Conservation (phyloP, 106 monocot genomes). For the Dioscorea dumetorum region DNA sequence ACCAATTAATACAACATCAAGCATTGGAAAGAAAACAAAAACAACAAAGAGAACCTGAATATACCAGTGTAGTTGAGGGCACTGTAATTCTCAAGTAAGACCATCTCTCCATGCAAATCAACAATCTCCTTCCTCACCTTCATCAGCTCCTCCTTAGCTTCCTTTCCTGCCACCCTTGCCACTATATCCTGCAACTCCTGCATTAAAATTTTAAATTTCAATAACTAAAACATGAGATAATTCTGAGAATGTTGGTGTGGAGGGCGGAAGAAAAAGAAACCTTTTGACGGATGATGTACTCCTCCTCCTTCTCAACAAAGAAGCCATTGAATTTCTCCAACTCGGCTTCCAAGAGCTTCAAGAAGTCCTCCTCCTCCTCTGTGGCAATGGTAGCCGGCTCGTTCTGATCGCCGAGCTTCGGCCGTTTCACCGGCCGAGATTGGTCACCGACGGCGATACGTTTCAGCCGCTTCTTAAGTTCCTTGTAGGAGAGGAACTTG, state of each 20-base stretch:
- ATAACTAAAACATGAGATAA: not conserved
- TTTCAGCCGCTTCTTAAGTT: slow-evolving; percentile 76
- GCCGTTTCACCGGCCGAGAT: slow-evolving; percentile 17
- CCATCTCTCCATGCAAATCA: slow-evolving; percentile 94
- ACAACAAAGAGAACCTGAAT: too few species aligned
- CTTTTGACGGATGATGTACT: slow-evolving; percentile 90
- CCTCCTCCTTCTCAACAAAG: slow-evolving; percentile 91
- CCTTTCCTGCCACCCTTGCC: slow-evolving; percentile 4
- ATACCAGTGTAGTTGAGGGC: slow-evolving; percentile 87
- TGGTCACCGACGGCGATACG: slow-evolving; percentile 4
- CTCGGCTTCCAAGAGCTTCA: slow-evolving; percentile 66
- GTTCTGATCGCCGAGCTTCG: slow-evolving; percentile 7
- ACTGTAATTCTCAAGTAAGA: slow-evolving; percentile 91
- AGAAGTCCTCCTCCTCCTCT: slow-evolving; percentile 63
- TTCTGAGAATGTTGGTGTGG: not conserved
- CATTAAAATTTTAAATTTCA: not conserved
- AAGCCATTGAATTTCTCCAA: slow-evolving; percentile 85
- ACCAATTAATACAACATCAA: not conserved
- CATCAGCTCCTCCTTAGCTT: slow-evolving; percentile 58
- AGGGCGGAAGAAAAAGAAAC: slow-evolving; percentile 18
- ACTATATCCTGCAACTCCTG: slow-evolving; percentile 69
- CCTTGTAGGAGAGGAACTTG: slow-evolving; percentile 89
- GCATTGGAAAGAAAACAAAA: not conserved
- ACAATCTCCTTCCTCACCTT: slow-evolving; percentile 76
- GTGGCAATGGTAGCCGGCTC: not conserved